Conservation (phyloP, 148 eudicot species). For the Camellia japonica region DNA sequence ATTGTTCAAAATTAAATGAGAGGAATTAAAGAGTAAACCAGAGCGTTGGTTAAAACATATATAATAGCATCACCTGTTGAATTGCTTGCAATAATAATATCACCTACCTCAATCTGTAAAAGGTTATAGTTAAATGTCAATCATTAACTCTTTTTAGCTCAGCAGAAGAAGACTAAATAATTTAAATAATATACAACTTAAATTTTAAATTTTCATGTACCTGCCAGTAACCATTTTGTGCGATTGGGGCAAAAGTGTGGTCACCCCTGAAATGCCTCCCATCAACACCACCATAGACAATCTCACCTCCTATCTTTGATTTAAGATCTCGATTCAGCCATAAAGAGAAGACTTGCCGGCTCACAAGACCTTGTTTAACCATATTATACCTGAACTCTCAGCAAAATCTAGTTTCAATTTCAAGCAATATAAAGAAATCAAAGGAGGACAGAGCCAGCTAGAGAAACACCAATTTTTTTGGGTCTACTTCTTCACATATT, state of each 20-base stretch:
- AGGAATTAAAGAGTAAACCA: background rate
- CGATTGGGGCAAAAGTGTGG: conserved; percentile 53
- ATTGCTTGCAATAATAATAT: conserved; percentile 31
- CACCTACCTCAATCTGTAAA: conserved; percentile 44
- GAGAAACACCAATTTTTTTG: background rate
- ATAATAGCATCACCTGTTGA: conserved; percentile 38
- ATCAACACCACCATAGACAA: conserved; percentile 60
- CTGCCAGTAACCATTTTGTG: conserved; percentile 64
- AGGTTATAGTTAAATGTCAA: background rate
- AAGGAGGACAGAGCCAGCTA: background rate
- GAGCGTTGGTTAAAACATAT: background rate
- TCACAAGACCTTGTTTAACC: conserved; percentile 49
- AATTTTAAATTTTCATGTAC: conserved; percentile 16
- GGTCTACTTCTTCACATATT: background rate
- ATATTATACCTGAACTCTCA: conserved; percentile 44
- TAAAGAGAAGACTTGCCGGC: conserved; percentile 45
- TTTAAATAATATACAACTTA: background rate
- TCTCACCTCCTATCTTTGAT: conserved; percentile 51
- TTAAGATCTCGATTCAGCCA: conserved; percentile 51
- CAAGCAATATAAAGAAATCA: background rate
- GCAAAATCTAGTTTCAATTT: background rate
- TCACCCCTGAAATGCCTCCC: conserved; percentile 40
- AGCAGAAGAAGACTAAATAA: background rate
- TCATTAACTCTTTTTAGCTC: background rate
- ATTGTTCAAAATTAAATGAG: background rate